Base-by-base conservation (phyloP, 805 yeast genomes). In the Blastobotrys attinorum region DNA sequence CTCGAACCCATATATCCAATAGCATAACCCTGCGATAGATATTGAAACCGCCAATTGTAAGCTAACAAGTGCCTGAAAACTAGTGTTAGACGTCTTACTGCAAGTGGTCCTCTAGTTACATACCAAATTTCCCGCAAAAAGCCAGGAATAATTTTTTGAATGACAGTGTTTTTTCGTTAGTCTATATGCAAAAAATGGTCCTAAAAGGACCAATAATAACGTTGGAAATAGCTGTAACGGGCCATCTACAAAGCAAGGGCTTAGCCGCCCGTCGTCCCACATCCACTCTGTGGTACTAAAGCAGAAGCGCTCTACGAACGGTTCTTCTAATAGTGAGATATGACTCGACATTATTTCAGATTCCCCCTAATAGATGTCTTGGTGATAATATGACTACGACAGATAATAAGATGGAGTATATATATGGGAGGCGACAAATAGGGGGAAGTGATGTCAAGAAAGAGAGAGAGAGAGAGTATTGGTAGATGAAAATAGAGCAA, bases 241-340 rank as follows among this genome's bases (percentile, higher is more conserved):
- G 5, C 45, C 44, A 22, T 52, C 54, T 3, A 52, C 33, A 37
- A 52, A 52, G 39, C 56, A 52, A 4, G 47, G 45, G 31, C 40
- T 50, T 38, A 52, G 37, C 2, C 50, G 39, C 3, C 55, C 55
- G 39, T 48, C 50, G 31, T 29, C 16, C 4, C 21, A 21, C 15
- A 40, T 20, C 31, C 36, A 32, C 4, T 32, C 6, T 5, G 7
- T 15, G 4, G 36, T 20, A 15, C 13, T 10, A 3, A 22, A 6
- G 10, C 36, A 32, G 21, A 32, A 32, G 11, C 33, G n/a, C n/a
- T n/a, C n/a, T n/a, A n/a, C n/a, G n/a, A n/a, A n/a, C n/a, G n/a
- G n/a, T n/a, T n/a, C n/a, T n/a, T n/a, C n/a, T n/a, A n/a, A n/a
- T n/a, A n/a, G n/a, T n/a, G n/a, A n/a, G n/a, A n/a, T n/a, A n/a